Percentiles rank a stretch among this genome's conserved stretches.
Conservation (phyloP, 192 early-diverging fungal species). For the Diversispora epigaea region DNA sequence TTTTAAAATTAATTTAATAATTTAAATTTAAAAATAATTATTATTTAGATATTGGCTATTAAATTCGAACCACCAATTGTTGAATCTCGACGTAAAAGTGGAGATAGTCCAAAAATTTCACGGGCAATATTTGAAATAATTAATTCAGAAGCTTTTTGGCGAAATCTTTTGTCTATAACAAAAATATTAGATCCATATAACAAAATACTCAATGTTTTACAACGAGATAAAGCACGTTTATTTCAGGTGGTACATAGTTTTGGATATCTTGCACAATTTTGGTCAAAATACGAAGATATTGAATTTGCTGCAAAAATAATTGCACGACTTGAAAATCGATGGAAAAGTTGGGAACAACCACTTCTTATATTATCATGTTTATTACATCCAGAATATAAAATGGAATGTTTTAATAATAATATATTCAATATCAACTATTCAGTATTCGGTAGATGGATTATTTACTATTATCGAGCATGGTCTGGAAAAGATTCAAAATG, state of each 20-base stretch:
- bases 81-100: neutral
- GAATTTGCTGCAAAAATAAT: neutral
- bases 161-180: neutral
- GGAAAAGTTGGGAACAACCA: neutral
- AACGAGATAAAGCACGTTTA: neutral
- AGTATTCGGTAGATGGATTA: neutral
- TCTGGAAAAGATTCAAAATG: neutral
- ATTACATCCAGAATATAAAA: neutral
- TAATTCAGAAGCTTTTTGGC: neutral
- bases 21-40: neutral
- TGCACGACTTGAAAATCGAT: neutral
- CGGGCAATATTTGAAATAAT: neutral
- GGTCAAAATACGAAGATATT: neutral
- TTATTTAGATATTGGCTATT: neutral
- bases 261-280: neutral
- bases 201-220: neutral
- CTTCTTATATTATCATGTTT: neutral
- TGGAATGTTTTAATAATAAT: slow-evolving; percentile 1
- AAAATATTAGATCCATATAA: neutral
- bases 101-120: neutral
- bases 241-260: neutral
- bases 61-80: neutral
- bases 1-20: neutral
- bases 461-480: slow-evolving; percentile 19
- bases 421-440: slow-evolving; percentile 1